Conservation (phyloP, 2,329 filamentous ascomycete genomes). For the Coniochaeta hoffmannii region DNA sequence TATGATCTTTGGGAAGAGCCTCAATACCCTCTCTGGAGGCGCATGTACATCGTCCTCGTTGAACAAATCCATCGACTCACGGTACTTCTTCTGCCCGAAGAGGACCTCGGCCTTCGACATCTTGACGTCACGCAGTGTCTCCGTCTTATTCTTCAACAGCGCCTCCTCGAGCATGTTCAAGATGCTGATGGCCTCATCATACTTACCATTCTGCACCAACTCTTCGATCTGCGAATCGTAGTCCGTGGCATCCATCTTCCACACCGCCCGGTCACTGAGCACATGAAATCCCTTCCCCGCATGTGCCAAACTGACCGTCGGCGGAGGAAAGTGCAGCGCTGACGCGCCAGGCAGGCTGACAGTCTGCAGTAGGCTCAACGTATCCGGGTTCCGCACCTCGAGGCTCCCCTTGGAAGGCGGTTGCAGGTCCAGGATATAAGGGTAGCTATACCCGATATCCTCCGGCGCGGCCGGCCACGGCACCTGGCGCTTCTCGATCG, state of each 20-base stretch:
- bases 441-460: constrained; percentile 91
- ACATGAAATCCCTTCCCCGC: constrained; percentile 94
- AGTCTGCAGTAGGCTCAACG: constrained; percentile 79
- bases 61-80: constrained; percentile 83
- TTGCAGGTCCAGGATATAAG: constrained; percentile 84
- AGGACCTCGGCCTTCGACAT: constrained; percentile 83
- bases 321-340: constrained; percentile 84
- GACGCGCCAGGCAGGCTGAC: constrained; percentile 75
- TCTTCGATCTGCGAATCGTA: constrained; percentile 87
- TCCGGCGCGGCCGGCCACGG: constrained; percentile 87
- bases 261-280: constrained; percentile 82
- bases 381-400: constrained; percentile 89
- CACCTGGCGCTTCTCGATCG: constrained; percentile 78
- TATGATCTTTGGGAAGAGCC: constrained; percentile 74
- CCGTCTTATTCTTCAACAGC: constrained; percentile 72
- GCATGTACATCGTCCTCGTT: constrained; percentile 76
- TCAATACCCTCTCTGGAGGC: constrained; percentile 80
- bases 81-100: constrained; percentile 77
- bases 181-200: constrained; percentile 89
- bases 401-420: constrained; percentile 74
- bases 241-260: constrained; percentile 90
- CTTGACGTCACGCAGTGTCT: constrained; percentile 76
- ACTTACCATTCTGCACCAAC: constrained; percentile 63
- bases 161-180: constrained; percentile 89
- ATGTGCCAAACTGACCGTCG: constrained; percentile 89